Evolutionary conservation across 2,329 filamentous ascomycete genomes (phyloP), one percentile per base, ranked within the genome.

Genomic region (Onygenales sp.): DNA sequence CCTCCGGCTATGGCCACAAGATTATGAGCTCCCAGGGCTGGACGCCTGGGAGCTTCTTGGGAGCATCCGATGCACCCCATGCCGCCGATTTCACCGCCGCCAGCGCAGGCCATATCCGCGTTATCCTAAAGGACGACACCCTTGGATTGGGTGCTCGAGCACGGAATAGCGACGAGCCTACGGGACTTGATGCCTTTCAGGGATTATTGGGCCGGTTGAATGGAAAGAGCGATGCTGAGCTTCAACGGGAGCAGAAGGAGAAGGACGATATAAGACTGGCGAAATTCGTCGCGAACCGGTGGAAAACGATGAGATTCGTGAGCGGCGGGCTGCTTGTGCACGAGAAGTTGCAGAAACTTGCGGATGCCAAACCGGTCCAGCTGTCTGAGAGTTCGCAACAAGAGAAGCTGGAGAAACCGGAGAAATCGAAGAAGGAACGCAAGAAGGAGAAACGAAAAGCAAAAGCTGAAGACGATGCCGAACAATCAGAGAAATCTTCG

Each of bases 1-100:
- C 86, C 59, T 80, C 80, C 53, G 85, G 83, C 52, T 97, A 93
- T 68, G 93, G 93, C 61, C 91, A 95, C 69, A 88, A 84, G 65
- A 92, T 97, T 61, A 83, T 98, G 65, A 82, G 85, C 49, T 78
- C 86, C 13, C 90, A 96, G 64, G 93, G 93, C 59, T 98, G 93
- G 93, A 80, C 85, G 56, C 89, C 91, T 0, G 93, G 93, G 37
- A 79, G 86, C 59, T 87, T 82, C 51, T 81, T 98, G 21, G 93
- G 93, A 52, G 87, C 85, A 3, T 79, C 85, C 62, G 78, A 90
- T 66, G 84, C 89, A 6, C 72, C 83, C 0, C 90, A 95, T 63
- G 79, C 87, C 33, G 81, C 83, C 46, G 81, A 87, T 57, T 87
- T 91, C 70, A 91, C 86, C 21, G 81, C 83, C 2, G 90, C 88